Base-by-base conservation (phyloP, 257 asterid species). In the Cruciata laevipes region DNA sequence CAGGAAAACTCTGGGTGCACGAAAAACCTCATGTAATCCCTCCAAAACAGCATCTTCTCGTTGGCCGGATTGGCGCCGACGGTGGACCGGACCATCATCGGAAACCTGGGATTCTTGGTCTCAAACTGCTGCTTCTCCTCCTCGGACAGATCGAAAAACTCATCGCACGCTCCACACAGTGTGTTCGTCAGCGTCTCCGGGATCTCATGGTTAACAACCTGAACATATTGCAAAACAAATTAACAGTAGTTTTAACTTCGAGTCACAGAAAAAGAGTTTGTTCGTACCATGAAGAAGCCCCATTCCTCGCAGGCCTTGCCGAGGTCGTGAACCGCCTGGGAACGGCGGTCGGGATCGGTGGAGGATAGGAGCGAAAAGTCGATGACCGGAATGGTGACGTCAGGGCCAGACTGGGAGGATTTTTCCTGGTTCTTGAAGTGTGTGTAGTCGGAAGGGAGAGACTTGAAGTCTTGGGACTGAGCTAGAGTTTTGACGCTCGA, bases 181-280 rank as follows among this genome's bases (percentile, higher is more conserved):
- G 66, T 83, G 38, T 63, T 70, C 76, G 79, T 78, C 71, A 85
- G 53, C 31, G 62, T 64, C 59, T 90, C 88, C 25, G 82, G 80
- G 69, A 90, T 78, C 0, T 90, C 95, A 80, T 91, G 97, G 78
- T 90, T 85, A 23, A 90, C 80, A 5, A 86, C 75, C 97, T 90
- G 73, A 14, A 47, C 55, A 5, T 47, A n/a, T n/a, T n/a, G 55
- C 6, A 47, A 47, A 47, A 47, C 20, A 16, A 1, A 37, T 7
- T 11, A 37, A 7, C 10, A 1, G 9, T 37, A 37, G 13, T 7
- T 7, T 1, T 7, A 37, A 37, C 2, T 10, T 7, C 10, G 10
- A 10, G 10, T 11, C 42, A 37, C 51, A 42, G 51, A 12, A 42
- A 42, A 42, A 12, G 51, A 42, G 18, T 12, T 0, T 42, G 63